Base-by-base conservation (phyloP, 306 rosid genomes). In the Lathyrus aphaca region DNA sequence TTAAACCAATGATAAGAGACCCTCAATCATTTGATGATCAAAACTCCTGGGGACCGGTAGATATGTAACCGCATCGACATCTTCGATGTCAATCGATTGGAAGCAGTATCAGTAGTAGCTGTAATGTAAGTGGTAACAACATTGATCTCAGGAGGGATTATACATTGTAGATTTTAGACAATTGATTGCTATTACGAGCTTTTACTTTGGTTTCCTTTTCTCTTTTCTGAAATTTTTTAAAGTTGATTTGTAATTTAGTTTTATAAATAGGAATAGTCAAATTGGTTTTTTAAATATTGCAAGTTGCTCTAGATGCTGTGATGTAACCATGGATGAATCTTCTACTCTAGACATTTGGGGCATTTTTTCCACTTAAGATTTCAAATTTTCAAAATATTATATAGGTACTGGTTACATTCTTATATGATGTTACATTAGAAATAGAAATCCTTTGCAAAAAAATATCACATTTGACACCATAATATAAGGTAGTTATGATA, bases 1-100 rank as follows among this genome's bases (percentile, higher is more conserved):
- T 86, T 10, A 82, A 77, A n/a, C 74, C 91, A 8, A 37, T 85
- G 48, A 23, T 64, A 2, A 68, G 59, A 62, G 92, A 88, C 53
- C 71, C 87, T 42, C 86, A 83, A 65, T 77, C 88, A 27, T 77
- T 75, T 19, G 96, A 88, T 3, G 94, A 90, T 63, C 85, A 78
- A 80, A 85, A 79, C 60, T 56, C 14, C 69, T 85, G 89, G 84
- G 67, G 84, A 77, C 88, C 90, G 40, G 75, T 92, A 5, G 98
- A 92, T 66, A 80, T 89, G 98, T 92, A 86, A 92, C 30, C 25
- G 38, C 64, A 16, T 23, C 50, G 32, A 38, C 43, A 25, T 53
- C 38, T 68, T 50, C 15, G 14, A 10, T 17, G 60, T 61, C 40
- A 23, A 46, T 64, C 39, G 29, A 67, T 35, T 15, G 23, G 29